Evolutionary conservation across 257 asterid genomes (phyloP).

Genomic region (Schizonepeta tenuifolia): DNA sequence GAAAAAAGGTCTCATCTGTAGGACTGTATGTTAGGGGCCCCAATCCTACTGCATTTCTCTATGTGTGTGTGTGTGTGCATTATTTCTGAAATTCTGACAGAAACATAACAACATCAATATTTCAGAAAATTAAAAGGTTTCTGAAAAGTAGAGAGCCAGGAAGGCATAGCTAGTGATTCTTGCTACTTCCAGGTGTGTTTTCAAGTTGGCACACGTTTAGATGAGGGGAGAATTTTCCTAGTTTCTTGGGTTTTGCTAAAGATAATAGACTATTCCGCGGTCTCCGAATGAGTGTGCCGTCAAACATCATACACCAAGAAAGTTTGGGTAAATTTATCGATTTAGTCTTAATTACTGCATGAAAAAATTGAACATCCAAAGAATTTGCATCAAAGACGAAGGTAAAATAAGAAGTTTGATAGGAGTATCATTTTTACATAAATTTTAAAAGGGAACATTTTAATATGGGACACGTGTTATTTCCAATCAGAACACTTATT

Average conservation of each 20-base stretch:
- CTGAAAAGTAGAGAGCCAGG: not conserved
- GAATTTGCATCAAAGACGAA: no score
- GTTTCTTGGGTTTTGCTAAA: constrained; percentile 9
- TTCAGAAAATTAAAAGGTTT: not conserved
- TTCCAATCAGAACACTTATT: no score
- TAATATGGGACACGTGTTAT: no score
- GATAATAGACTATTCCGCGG: no score
- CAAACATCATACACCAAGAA: no score
- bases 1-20: not conserved
- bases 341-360: no score
- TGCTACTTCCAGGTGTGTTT: constrained; percentile 22
- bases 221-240: constrained; percentile 1
- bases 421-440: no score
- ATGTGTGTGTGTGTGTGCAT: constrained; percentile 1
- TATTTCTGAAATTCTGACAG: constrained; percentile 26
- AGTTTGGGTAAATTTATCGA: no score
- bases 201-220: not conserved
- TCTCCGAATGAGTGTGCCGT: no score
- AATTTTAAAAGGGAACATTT: no score
- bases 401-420: no score
- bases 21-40: constrained; percentile 20
- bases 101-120: constrained; percentile 16
- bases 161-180: not conserved
- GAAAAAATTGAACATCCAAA: no score
- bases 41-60: not conserved